Conservation (phyloP, 257 asterid genomes). For the Mentha longifolia region DNA sequence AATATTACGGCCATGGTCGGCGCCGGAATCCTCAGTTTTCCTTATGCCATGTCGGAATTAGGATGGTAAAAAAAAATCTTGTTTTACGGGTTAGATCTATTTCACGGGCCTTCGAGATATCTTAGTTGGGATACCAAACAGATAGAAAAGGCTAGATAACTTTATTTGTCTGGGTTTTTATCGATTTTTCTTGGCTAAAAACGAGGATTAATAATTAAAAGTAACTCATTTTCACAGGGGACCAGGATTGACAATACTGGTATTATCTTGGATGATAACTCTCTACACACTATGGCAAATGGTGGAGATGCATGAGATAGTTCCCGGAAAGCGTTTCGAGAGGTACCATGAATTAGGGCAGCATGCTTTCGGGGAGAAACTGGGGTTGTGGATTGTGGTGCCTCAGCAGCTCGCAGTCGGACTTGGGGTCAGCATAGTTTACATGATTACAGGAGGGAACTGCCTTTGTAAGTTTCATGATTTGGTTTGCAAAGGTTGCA, state of each 20-base stretch:
- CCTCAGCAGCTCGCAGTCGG: constrained; percentile 50
- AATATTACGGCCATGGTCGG: constrained; percentile 55
- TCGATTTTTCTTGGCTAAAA: too few species aligned
- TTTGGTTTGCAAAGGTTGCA: constrained; percentile 39
- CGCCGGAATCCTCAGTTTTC: constrained; percentile 54
- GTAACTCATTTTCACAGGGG: constrained; percentile 36
- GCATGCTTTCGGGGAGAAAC: constrained; percentile 55
- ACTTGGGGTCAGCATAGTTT: constrained; percentile 52
- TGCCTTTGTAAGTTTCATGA: constrained; percentile 46
- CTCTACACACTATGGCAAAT: constrained; percentile 58
- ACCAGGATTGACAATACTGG: constrained; percentile 43
- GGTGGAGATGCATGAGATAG: constrained; percentile 63
- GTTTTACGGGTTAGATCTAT: too few species aligned
- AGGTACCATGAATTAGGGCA: constrained; percentile 65
- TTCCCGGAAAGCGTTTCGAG: constrained; percentile 57
- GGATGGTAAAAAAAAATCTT: constrained; percentile 49
- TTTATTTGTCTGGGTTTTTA: too few species aligned
- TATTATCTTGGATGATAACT: constrained; percentile 52
- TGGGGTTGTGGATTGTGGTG: constrained; percentile 59
- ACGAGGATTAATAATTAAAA: too few species aligned
- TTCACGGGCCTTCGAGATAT: too few species aligned
- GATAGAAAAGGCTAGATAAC: too few species aligned
- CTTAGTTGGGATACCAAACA: too few species aligned
- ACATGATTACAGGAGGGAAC: constrained; percentile 60
- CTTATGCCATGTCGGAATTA: constrained; percentile 49